Base-by-base conservation (phyloP, 2,329 filamentous ascomycete species). In the Neonectria sp. region DNA sequence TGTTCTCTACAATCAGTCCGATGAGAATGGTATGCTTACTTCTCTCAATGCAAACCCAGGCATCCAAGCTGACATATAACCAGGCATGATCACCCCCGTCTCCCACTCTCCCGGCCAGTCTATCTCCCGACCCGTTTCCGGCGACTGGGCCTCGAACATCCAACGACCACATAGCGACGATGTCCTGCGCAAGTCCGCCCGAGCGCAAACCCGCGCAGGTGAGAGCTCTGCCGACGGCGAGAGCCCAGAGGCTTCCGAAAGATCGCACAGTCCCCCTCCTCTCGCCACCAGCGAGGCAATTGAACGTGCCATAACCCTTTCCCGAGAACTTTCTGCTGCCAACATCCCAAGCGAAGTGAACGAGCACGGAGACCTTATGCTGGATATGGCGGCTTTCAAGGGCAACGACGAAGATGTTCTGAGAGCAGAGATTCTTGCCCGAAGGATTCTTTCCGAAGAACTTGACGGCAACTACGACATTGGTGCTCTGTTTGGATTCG, bases 381-480 rank as follows among this genome's bases (percentile, higher is more conserved):
- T 99, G 59, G 96, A 99, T 79, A 98, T 99, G 95, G 95, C 95
- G 0, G 94, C 94, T 1, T 98, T 97, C 83, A 98, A 98, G 81
- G 93, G 92, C 79, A 97, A 91, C 76, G 95, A 98, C 73, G 94
- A 97, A 75, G 95, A 98, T 73, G 93, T 95, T 6, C 86, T 98
- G 60, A 91, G 94, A 53, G 95, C 96, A 21, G 96, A 99, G 80
- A 90, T 97, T n/a, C 88, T 98, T 68, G 96, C 96, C 6, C 90
- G 96, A 25, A 96, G 95, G 79, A 94, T 99, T 57, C 87, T 99
- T 13, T 92, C 95, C 0, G 95, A 99, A 78, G 95, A 98, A 81
- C 83, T 98, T 15, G 93, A 97, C 75, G 96, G 95, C 25, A 95
- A 95, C 77, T 98, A 98, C 79, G 96, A 99, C 78, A 97, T 99